A percentile compares a stretch with the other conserved stretches of the same genome.
phyloP scores from a whole-genome alignment of 495 filamentous ascomycete species.

The Penicillium daleae region DNA sequence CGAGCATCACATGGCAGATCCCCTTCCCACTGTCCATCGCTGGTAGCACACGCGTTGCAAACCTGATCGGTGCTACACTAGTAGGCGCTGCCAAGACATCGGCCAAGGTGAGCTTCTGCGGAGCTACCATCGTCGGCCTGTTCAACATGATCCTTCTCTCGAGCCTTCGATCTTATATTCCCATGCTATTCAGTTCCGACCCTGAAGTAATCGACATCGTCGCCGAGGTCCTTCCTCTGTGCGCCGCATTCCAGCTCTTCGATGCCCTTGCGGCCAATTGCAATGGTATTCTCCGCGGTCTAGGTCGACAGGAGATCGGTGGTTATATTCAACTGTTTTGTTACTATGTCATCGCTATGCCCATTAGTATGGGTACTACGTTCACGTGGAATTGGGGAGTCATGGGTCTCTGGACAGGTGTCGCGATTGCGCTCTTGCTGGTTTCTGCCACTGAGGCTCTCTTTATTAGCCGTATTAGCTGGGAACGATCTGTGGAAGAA shows the following conservation, averaged over 20 bases:
- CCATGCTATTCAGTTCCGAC: conserved; percentile 79
- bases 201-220: conserved; percentile 77
- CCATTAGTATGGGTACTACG: conserved; percentile 74
- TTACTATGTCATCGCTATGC: conserved; percentile 86
- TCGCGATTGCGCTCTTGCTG: conserved; percentile 67
- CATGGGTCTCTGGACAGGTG: conserved; percentile 80
- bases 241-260: conserved; percentile 85
- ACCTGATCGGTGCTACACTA: conserved; percentile 70
- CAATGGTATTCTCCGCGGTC: conserved; percentile 81
- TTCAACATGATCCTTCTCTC: conserved; percentile 74
- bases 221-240: conserved; percentile 72
- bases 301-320: conserved; percentile 84
- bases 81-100: conserved; percentile 71
- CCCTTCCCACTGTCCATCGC: conserved; percentile 69
- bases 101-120: conserved; percentile 68
- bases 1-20: conserved; percentile 65
- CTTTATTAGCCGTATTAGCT: conserved; percentile 69
- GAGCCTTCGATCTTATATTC: conserved; percentile 66
- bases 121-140: conserved; percentile 68
- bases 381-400: conserved; percentile 76
- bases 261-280: conserved; percentile 77
- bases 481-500: conserved; percentile 74
- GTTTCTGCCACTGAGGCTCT: conserved; percentile 67
- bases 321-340: conserved; percentile 83
- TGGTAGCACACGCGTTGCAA: conserved; percentile 64